A percentile compares a stretch with the other conserved stretches of the same genome.
Conservation (phyloP, 768 basidiomycete genomes). For the Trametes meyenii region DNA sequence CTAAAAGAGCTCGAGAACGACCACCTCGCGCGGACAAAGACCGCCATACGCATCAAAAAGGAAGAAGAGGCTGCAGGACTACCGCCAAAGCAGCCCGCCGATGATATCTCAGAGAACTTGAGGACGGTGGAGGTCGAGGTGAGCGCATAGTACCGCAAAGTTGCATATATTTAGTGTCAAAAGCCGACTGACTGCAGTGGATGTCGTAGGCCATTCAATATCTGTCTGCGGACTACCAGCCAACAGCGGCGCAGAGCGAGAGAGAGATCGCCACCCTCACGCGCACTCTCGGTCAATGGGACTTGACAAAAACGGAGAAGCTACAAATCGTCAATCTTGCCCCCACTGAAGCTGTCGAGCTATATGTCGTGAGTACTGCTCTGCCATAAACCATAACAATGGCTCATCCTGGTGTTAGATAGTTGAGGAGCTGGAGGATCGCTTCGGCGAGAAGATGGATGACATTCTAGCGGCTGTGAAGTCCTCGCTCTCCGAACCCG, state of each 20-base stretch:
- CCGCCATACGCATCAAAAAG: slow-evolving; percentile 74
- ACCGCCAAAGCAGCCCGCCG: slow-evolving; percentile 37
- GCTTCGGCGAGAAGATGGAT: slow-evolving; percentile 70
- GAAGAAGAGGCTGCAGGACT: slow-evolving; percentile 62
- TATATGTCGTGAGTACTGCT: slow-evolving; percentile 76
- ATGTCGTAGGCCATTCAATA: slow-evolving; percentile 81
- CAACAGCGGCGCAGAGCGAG: slow-evolving; percentile 64
- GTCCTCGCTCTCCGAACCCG: slow-evolving; percentile 37
- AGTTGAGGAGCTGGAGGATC: slow-evolving; percentile 88
- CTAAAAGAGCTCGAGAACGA: slow-evolving; percentile 78
- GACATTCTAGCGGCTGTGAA: slow-evolving; percentile 65
- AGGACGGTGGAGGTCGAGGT: slow-evolving; percentile 88
- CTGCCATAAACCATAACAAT: background rate
- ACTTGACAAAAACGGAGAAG: slow-evolving; percentile 89
- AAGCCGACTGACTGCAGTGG: slow-evolving; percentile 16
- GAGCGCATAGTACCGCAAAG: slow-evolving; percentile 21
- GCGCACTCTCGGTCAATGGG: slow-evolving; percentile 63
- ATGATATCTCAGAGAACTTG: slow-evolving; percentile 77
- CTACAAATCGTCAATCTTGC: slow-evolving; percentile 90
- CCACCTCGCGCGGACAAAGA: slow-evolving; percentile 68
- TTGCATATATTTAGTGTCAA: background rate
- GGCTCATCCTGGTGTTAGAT: slow-evolving; percentile 52
- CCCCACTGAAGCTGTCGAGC: slow-evolving; percentile 79
- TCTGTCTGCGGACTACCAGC: slow-evolving; percentile 75
- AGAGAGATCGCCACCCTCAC: slow-evolving; percentile 68